Evolutionary conservation across 139 green algal genomes (phyloP), one percentile per base, ranked within the genome.

Genomic region (Chlorella vulgaris): DNA sequence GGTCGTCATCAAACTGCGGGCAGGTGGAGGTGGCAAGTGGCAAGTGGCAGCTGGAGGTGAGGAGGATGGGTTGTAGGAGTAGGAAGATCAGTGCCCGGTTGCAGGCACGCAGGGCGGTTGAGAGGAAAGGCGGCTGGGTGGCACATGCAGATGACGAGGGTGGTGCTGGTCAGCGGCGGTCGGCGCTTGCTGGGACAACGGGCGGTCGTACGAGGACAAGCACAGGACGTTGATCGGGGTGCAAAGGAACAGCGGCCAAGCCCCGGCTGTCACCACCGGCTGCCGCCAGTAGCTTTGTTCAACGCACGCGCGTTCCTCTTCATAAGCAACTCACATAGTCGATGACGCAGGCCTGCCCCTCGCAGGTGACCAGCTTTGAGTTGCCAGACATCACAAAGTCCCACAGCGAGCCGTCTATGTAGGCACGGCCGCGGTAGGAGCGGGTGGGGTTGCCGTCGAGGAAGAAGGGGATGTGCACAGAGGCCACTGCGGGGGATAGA

Each of bases 391-490:
- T 55, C 7, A 92, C 26, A 29, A 92, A 91, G 77, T 92, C 88
- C 18, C 76, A 81, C 0, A 95, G 63, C 26, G 81, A 89, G 70
- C 88, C 91, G 58, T 95, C 91, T 8, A 93, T 78, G 68, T 75
- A 91, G 28, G 55, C 58, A 26, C 55, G 47, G 60, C 82, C 89
- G 43, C 80, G 74, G 80, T 87, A 94, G 28, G 28, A 39, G 19
- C 40, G 40, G 24, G 74, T 84, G 42, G 85, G 53, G 47, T 71
- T 74, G 51, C 82, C 89, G 71, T 95, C 91, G 29, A 95, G 71
- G 63, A 95, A 93, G 65, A 92, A 93, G 6, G 91, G 91, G 55
- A 95, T 91, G 82, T 95, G 91, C 38, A 87, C 83, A 21, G 70
- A 86, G 21, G 76, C 65, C 60, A 74, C 75, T 73, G 61, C 61